Evolutionary conservation across 257 asterid genomes (phyloP).

Genomic region (Fraxinus quadrangulata): DNA sequence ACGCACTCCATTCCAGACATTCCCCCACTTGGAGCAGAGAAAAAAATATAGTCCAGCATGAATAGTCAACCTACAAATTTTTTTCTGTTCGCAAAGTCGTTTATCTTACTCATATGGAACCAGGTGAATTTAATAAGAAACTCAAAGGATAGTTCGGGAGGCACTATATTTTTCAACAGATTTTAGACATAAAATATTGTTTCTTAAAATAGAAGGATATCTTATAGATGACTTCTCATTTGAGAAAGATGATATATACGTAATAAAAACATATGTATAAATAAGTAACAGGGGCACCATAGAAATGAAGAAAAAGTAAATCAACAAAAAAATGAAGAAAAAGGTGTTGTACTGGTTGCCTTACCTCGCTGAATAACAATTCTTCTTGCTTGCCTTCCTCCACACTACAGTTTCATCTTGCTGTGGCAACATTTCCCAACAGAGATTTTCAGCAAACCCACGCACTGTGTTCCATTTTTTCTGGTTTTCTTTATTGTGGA

Average conservation of each 20-base stretch:
- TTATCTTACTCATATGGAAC: background rate
- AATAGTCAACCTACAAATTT: background rate
- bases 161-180: background rate
- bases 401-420: conserved; percentile 96
- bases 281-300: background rate
- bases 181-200: background rate
- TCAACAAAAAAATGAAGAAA: background rate
- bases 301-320: background rate
- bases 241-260: background rate
- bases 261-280: background rate
- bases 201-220: background rate
- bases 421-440: conserved; percentile 93
- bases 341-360: conserved; percentile 11
- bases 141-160: background rate
- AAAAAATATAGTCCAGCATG: background rate
- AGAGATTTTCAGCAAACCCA: conserved; percentile 57
- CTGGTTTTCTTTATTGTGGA: conserved; percentile 69
- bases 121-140: background rate
- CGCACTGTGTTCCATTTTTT: conserved; percentile 86
- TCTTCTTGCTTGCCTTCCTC: conserved; percentile 82
- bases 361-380: conserved; percentile 76
- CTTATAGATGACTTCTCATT: background rate
- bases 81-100: background rate
- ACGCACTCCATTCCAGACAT: background rate
- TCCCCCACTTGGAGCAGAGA: background rate